A percentile compares a stretch with the other conserved stretches of the same genome.
Conservation (phyloP, 2,329 filamentous ascomycete species). For the Parastagonospora nodorum region DNA sequence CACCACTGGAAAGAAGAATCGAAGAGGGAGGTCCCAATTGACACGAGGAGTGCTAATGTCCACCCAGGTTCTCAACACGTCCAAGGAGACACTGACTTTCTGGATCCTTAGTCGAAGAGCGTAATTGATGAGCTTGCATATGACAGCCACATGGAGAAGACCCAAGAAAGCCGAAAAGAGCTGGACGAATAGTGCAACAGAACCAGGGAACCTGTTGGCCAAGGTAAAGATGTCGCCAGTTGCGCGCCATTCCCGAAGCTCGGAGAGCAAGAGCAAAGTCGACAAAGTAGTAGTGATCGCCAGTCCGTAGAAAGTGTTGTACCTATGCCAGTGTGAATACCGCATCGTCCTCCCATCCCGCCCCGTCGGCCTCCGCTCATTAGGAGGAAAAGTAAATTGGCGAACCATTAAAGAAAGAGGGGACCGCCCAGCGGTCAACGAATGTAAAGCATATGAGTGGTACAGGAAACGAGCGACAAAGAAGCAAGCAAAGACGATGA, state of each 20-base stretch:
- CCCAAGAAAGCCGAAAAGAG: conserved; percentile 34
- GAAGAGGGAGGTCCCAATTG: conserved; percentile 35
- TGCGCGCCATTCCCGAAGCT: conserved; percentile 26
- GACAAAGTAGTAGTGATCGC: conserved; percentile 28
- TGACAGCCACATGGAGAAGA: conserved; percentile 32
- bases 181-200: conserved; percentile 31
- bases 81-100: conserved; percentile 30
- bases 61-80: conserved; percentile 34
- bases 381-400: conserved; percentile 24
- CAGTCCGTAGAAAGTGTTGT: conserved; percentile 35
- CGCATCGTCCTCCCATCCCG: conserved; percentile 18
- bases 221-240: conserved; percentile 24
- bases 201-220: conserved; percentile 26
- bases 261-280: conserved; percentile 20
- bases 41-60: conserved; percentile 30
- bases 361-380: conserved; percentile 9
- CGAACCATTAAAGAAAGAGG: conserved; percentile 21
- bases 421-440: conserved; percentile 21
- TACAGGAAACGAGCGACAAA: conserved; percentile 5
- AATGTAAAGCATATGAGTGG: conserved; percentile 9
- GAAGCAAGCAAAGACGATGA: not conserved
- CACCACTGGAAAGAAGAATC: conserved; percentile 33
- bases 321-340: conserved; percentile 30
- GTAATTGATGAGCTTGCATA: conserved; percentile 37
- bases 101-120: conserved; percentile 29